Base-by-base conservation (phyloP, 1,284 basidiomycete species). In the Clitocybe nebularis region DNA sequence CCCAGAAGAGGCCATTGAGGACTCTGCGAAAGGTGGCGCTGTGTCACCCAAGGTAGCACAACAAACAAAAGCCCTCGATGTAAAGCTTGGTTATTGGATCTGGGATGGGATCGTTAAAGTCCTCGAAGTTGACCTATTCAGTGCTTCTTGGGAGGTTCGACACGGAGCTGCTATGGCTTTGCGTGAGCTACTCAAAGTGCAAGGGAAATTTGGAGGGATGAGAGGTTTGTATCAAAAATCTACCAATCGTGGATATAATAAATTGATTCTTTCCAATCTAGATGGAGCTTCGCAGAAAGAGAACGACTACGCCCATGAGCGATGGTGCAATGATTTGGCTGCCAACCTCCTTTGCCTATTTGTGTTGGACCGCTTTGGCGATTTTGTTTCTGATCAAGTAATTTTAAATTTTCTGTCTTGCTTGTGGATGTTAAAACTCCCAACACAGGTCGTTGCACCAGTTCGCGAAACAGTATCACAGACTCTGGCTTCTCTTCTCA, bases 391-490 rank as follows among this genome's bases (percentile, higher is more conserved):
- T 5, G 96, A 99, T 60, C 93, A 92, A 62, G 88, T 69, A 23
- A 21, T 47, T 45, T 36, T 34, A 3, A 6, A 13, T 24, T 19
- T 29, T 11, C 26, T 28, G 54, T 50, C n/a, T 21, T 34, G 22
- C 38, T 6, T 16, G 40, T 6, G 5, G 8, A 26, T 1, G 10
- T 30, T 6, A 20, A 16, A 20, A 19, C 19, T 24, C 17, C 16
- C 30, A 8, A 19, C 25, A 22, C 40, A 92, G 79, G 92, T 98
- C 36, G 83, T 99, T 13, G 95, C 95, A 4, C 96, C 96, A 19
- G 95, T 99, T 1, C 82, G 96, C 36, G 96, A 99, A 63, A 96
- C 91, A 0, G 93, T 93, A 1, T 92, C 92, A 13, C 96, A 99
- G 63, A 93, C 94, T 0, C 74, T 99, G 1, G 95, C 93, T 3